phyloP scores from a whole-genome alignment of 768 basidiomycete genomes.

The Kwoniella dendrophila region DNA sequence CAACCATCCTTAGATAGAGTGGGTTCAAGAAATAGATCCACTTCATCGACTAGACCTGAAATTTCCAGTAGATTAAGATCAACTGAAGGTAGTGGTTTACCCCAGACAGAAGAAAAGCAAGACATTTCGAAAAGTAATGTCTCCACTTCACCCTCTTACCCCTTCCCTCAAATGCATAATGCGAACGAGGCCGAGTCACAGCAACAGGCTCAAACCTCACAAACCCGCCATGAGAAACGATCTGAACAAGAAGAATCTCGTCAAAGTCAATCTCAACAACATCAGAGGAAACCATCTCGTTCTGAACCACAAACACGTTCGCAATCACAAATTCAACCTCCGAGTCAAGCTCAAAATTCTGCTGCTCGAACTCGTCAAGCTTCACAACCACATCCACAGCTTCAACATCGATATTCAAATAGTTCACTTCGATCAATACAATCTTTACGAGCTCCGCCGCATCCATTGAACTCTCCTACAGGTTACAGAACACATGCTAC shows the following conservation, averaged over 20 bases:
- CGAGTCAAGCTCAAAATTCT: not conserved
- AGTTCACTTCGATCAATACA: slow-evolving; percentile 50
- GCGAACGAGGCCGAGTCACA: not conserved
- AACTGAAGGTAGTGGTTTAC: slow-evolving; percentile 31
- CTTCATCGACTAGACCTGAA: slow-evolving; percentile 2
- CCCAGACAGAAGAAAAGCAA: not conserved
- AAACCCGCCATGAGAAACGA: not conserved
- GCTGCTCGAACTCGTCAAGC: slow-evolving; percentile 28
- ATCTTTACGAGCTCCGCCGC: slow-evolving; percentile 49
- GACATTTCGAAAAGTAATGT: not conserved
- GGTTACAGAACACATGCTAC: slow-evolving; percentile 31
- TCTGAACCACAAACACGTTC: not conserved
- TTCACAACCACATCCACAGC: slow-evolving; percentile 18
- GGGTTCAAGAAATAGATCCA: slow-evolving; percentile 1
- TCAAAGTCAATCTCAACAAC: not conserved
- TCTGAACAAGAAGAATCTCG: not conserved
- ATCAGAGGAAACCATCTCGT: slow-evolving; percentile 5
- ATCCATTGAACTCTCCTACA: slow-evolving; percentile 50
- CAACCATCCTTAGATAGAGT: not conserved
- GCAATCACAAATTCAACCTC: not conserved
- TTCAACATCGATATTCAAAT: slow-evolving; percentile 43
- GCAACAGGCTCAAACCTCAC: not conserved
- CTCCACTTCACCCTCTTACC: slow-evolving; percentile 35
- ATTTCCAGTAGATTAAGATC: slow-evolving; percentile 24
- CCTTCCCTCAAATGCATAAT: slow-evolving; percentile 33